Base-by-base conservation (phyloP, 495 filamentous ascomycete genomes). In the Penicilliopsis zonata region DNA sequence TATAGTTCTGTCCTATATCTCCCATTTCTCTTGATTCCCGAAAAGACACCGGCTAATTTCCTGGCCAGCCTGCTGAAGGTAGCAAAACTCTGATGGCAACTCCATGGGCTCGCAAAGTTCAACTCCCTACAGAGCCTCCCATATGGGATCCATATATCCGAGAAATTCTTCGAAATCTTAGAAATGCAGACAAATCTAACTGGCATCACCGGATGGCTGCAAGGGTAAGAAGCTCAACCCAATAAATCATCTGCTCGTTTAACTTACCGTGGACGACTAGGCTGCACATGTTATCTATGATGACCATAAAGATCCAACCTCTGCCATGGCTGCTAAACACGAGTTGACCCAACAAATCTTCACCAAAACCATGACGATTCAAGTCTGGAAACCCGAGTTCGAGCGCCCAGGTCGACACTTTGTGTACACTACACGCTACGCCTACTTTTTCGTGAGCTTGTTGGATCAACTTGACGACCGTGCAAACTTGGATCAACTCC, bases 131-230 rank as follows among this genome's bases (percentile, higher is more conserved):
- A 17, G 72, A 76, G 16, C 37, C 55, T 9, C 75, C 76, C 19
- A 67, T 68, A 10, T 98, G 88, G 82, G 75, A 82, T 29, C 46
- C 63, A 8, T 92, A 82, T 42, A 69, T 88, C 15, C 67, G 90
- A 7, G 65, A 74, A 30, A 72, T 78, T 2, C 57, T 96, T 29
- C 77, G 73, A 32, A 70, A 72, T 30, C 69, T 96, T 32, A 80
- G 83, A 37, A 74, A 72, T 29, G 84, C 83, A 14, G 90, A 99
- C 47, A 94, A 94, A 57, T 77, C 81, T 3, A 86, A 93, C 45
- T 99, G 90, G 90, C 90, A 99, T 50, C 90, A 99, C 45, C 80
- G 90, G 2, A 85, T 99, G 63, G 80, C 82, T 40, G 71, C 74
- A 29, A 76, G 86, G 20, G 75, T 70, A 53, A 32, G 50, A 36